Evolutionary conservation across 495 filamentous ascomycete genomes (phyloP).

Genomic region (Xylaria cubensis): DNA sequence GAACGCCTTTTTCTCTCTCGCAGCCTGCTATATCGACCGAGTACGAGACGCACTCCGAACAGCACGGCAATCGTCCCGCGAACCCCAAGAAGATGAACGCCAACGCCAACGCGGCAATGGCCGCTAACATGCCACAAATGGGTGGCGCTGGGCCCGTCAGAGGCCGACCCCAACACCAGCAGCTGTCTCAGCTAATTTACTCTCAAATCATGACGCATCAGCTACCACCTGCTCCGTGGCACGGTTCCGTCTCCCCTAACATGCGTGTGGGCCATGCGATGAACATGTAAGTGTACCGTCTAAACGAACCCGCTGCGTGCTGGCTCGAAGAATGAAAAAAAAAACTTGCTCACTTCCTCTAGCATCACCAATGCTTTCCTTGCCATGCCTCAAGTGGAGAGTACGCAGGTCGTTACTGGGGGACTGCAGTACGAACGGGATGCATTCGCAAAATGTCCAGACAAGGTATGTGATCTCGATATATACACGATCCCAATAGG

Average conservation of each 20-base stretch:
- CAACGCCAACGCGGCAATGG: slow-evolving; percentile 50
- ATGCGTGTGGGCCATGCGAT: slow-evolving; percentile 44
- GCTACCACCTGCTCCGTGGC: slow-evolving; percentile 39
- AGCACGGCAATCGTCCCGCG: not conserved
- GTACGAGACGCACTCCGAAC: not conserved
- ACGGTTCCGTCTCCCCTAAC: slow-evolving; percentile 35
- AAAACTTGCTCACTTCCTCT: slow-evolving; percentile 26
- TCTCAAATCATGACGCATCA: slow-evolving; percentile 36
- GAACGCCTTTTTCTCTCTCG: not conserved
- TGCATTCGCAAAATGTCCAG: slow-evolving; percentile 46
- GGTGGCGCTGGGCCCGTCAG: slow-evolving; percentile 38
- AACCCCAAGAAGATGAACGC: not conserved
- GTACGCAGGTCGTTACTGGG: slow-evolving; percentile 38
- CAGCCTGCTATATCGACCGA: not conserved
- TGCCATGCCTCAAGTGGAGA: slow-evolving; percentile 43
- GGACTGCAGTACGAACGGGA: slow-evolving; percentile 52
- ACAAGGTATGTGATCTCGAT: slow-evolving; percentile 48
- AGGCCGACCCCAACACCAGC: slow-evolving; percentile 42
- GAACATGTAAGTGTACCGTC: slow-evolving; percentile 41
- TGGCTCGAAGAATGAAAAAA: not conserved
- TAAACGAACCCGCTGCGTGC: not conserved
- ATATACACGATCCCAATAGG: slow-evolving; percentile 1
- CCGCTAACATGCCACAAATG: slow-evolving; percentile 56
- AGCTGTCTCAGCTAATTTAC: slow-evolving; percentile 38
- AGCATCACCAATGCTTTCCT: slow-evolving; percentile 52